Percentiles rank a stretch among this genome's conserved stretches.
Evolutionary conservation across 306 rosid species (phyloP).

Genomic region (Trifolium pratense): DNA sequence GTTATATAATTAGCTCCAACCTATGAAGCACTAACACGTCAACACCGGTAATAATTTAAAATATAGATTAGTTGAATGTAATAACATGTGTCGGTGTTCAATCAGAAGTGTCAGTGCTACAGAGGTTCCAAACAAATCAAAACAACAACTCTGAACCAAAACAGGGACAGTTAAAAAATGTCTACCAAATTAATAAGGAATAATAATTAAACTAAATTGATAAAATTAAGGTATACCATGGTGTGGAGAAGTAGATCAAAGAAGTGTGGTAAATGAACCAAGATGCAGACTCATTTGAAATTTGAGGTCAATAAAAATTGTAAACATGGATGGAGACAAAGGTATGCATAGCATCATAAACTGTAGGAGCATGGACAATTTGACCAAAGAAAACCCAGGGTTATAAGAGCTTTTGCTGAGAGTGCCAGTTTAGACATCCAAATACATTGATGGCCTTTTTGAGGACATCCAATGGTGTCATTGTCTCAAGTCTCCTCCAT

Average conservation of each 20-base stretch:
- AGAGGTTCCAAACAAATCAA: conserved; percentile 8
- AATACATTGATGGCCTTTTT: conserved; percentile 17
- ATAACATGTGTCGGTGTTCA: no score
- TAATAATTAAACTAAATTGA: background rate
- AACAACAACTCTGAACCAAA: conserved; percentile 5
- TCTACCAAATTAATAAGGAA: conserved; percentile 15
- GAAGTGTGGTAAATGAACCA: conserved; percentile 7
- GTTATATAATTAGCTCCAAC: background rate
- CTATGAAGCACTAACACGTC: no score
- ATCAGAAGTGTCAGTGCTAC: no score
- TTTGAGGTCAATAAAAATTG: conserved; percentile 18
- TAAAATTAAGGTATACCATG: background rate
- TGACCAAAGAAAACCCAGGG: background rate
- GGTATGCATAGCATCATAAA: conserved; percentile 18
- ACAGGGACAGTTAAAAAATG: conserved; percentile 9
- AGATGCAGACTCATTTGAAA: background rate
- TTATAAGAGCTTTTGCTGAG: background rate
- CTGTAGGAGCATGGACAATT: conserved; percentile 16
- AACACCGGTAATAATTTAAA: no score
- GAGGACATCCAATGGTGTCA: conserved; percentile 17
- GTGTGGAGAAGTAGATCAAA: conserved; percentile 10
- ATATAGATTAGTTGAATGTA: no score
- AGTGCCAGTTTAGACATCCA: conserved; percentile 8
- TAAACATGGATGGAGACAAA: conserved; percentile 7
- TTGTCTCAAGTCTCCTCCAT: conserved; percentile 8